Percentiles rank a stretch among this genome's conserved stretches.
Conservation (phyloP, 768 basidiomycete species). For the Mycena epipterygia region DNA sequence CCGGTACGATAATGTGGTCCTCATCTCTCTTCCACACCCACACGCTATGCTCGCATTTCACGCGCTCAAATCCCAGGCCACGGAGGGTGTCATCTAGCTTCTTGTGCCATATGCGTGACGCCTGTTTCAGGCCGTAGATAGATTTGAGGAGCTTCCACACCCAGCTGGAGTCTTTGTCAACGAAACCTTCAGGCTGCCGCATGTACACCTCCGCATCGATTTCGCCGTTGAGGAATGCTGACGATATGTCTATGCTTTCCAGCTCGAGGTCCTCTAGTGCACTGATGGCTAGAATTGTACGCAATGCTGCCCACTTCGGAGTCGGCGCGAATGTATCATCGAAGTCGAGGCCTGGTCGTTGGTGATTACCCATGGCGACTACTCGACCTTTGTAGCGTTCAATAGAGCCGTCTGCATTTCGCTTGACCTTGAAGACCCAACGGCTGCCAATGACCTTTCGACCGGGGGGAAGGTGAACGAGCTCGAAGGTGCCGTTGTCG, state of each 20-base stretch:
- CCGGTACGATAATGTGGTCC: constrained; percentile 39
- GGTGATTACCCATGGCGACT: constrained; percentile 43
- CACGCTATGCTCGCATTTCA: constrained; percentile 43
- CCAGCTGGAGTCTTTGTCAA: constrained; percentile 23
- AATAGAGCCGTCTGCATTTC: constrained; percentile 44
- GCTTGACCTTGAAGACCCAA: constrained; percentile 47
- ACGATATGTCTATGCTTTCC: constrained; percentile 47
- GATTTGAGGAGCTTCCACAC: constrained; percentile 42
- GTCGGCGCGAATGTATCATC: constrained; percentile 40
- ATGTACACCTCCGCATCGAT: constrained; percentile 50
- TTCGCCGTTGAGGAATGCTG: constrained; percentile 48
- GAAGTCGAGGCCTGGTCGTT: constrained; percentile 43
- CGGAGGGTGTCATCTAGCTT: constrained; percentile 32
- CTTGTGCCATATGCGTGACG: constrained; percentile 44
- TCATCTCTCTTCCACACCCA: constrained; percentile 39
- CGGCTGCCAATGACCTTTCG: constrained; percentile 38
- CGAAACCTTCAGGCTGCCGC: constrained; percentile 46
- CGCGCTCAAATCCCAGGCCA: constrained; percentile 40
- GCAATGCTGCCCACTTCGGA: constrained; percentile 37
- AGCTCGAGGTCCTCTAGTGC: constrained; percentile 45
- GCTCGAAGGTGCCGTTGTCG: constrained; percentile 49
- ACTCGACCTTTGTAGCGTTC: constrained; percentile 36
- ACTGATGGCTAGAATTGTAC: constrained; percentile 47
- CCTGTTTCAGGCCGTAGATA: constrained; percentile 53
- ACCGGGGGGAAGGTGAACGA: constrained; percentile 47